Conservation (phyloP, 768 basidiomycete genomes). For the Pleurotus giganteus region DNA sequence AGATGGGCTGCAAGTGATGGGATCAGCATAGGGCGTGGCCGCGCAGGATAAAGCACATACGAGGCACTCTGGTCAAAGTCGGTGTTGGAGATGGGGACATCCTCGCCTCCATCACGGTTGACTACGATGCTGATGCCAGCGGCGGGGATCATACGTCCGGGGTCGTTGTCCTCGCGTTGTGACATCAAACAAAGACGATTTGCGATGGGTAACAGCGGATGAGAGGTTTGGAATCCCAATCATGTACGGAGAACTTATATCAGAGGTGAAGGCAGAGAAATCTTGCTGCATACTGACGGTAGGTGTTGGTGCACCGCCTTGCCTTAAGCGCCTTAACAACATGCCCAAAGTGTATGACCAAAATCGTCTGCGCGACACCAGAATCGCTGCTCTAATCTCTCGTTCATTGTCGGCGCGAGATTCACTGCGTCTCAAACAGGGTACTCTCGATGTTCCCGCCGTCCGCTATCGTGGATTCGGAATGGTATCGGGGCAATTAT, state of each 20-base stretch:
- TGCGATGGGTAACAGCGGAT: neutral
- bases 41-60: neutral
- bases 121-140: conserved; percentile 10
- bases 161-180: neutral
- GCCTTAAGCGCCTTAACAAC: neutral
- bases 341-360: too few relatives aligned
- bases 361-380: too few relatives aligned
- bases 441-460: too few relatives aligned
- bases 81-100: conserved; percentile 1
- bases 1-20: neutral
- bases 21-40: neutral
- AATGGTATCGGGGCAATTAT: too few relatives aligned
- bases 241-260: neutral
- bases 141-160: neutral
- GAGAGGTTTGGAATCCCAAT: neutral
- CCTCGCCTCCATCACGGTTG: conserved; percentile 4
- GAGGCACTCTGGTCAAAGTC: neutral
- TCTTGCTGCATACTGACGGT: neutral
- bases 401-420: too few relatives aligned
- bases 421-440: too few relatives aligned
- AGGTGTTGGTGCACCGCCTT: neutral
- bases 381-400: too few relatives aligned
- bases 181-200: neutral
- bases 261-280: neutral
- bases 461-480: too few relatives aligned